These are phyloP conservation scores for Epichloe aotearoae DNA, from an alignment of 2,329 filamentous ascomycete species.

Conservation along the genomic window DNA sequence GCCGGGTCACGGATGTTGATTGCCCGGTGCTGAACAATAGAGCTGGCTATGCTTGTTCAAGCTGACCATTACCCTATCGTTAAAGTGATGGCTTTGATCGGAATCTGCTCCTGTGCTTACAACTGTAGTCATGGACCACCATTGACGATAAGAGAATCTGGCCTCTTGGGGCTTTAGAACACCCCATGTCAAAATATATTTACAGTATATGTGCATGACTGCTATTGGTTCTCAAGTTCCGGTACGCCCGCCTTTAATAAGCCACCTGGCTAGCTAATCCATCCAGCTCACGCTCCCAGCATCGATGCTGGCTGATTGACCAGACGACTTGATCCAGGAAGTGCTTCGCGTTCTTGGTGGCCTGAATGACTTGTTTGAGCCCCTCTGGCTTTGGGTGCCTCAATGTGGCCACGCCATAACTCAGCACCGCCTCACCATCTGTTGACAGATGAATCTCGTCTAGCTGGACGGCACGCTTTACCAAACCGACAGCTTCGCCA, in stretches of 20 bases:
- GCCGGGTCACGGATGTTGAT: too few species aligned
- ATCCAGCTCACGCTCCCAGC: conserved; percentile 60
- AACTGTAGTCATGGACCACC: too few species aligned
- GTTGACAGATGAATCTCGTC: conserved; percentile 28
- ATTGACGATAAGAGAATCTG: too few species aligned
- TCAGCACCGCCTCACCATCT: conserved; percentile 40
- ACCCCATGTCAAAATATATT: too few species aligned
- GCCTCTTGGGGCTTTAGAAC: too few species aligned
- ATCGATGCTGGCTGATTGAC: conserved; percentile 57
- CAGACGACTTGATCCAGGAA: conserved; percentile 62
- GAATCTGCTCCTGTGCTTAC: too few species aligned
- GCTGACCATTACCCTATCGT: too few species aligned
- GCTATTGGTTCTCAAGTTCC: too few species aligned
- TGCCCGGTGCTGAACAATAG: too few species aligned
- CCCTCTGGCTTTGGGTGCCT: conserved; percentile 37
- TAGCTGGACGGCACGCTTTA: conserved; percentile 35
- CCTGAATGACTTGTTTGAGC: conserved; percentile 47
- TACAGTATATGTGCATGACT: too few species aligned
- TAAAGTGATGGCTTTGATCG: too few species aligned
- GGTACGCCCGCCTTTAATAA: conserved; percentile 32
- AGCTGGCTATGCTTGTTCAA: too few species aligned
- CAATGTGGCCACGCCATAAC: conserved; percentile 67
- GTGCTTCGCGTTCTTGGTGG: conserved; percentile 52
- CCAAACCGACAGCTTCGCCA: conserved; percentile 55
- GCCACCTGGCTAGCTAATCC: conserved; percentile 55